Evolutionary conservation across 75 land plant genomes (phyloP), one percentile per base, ranked within the genome.

Genomic region (Sequoiadendron giganteum): DNA sequence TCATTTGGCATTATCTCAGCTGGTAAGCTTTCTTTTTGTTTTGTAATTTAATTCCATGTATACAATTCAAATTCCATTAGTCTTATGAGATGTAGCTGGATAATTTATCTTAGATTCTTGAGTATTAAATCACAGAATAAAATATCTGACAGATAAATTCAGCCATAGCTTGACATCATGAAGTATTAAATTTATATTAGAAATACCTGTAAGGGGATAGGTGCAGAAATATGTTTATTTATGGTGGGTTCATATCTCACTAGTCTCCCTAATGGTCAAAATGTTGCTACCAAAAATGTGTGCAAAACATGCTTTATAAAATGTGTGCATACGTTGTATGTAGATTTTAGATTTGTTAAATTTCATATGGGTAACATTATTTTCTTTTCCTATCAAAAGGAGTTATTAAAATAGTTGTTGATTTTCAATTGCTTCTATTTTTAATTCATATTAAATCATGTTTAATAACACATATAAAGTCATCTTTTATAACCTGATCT

Each of bases 1-100:
- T 97, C 98, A 6, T 90, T 93, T 36, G 87, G 87, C 28, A 93
- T 97, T 3, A 93, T 97, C 42, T 87, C 96, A 61, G 91, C 90
- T 83, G 97, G 97, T 95, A 90, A 86, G 81, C 25, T 56, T 85
- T 40, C 28, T 87, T 84, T 36, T 49, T n/a, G 38, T 9, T 82
- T 36, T 54, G 9, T 49, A 36, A n/a, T 19, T 55, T 2, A 36
- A 39, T 34, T 34, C 14, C 39, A 85, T 56, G 10, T 3, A 30
- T 18, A 19, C 4, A 85, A 40, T 40, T 61, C 32, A 13, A 36
- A 36, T 56, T 55, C 18, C n/a, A 85, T 32, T 38, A 36, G 4
- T 38, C 28, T 85, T 15, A 38, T 85, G 30, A 21, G 19, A 36
- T 11, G 72, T 39, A 32, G 78, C 9, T 10, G 83, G 78, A 38